Percentiles rank a stretch among this genome's conserved stretches.
phyloP scores from a whole-genome alignment of 176 grass and related monocot genomes.

The Oryza longistaminata region DNA sequence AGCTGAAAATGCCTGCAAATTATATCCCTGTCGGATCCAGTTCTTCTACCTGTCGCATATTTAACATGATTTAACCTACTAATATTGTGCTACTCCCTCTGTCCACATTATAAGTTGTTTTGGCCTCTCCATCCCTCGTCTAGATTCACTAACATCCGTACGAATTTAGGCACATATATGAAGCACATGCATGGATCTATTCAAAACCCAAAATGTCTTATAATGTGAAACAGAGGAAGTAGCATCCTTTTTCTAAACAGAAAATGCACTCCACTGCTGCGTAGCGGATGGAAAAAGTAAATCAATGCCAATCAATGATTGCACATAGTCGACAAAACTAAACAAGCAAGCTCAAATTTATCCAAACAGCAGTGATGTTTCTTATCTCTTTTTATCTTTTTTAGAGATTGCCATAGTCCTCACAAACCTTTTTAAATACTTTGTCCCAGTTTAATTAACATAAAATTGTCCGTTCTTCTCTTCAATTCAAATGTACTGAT shows the following conservation, averaged over 20 bases:
- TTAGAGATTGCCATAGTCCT: background rate
- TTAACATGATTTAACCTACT: conserved; percentile 11
- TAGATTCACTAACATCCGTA: too few relatives aligned
- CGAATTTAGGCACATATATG: too few relatives aligned
- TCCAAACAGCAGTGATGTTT: background rate
- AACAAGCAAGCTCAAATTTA: background rate
- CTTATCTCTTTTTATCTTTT: background rate
- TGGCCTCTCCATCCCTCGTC: too few relatives aligned
- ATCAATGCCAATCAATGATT: background rate
- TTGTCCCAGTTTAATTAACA: conserved; percentile 11
- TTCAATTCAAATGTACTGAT: background rate
- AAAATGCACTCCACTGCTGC: background rate
- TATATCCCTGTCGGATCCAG: background rate
- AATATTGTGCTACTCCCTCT: background rate
- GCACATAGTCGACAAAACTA: conserved; percentile 16
- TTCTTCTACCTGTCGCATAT: background rate
- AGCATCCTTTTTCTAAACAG: conserved; percentile 6
- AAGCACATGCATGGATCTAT: too few relatives aligned
- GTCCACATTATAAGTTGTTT: too few relatives aligned
- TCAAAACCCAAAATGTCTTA: too few relatives aligned
- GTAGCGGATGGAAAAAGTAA: conserved; percentile 7
- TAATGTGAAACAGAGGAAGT: too few relatives aligned
- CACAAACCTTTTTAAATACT: conserved; percentile 6
- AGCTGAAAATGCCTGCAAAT: background rate
- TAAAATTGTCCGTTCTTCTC: background rate